A percentile compares a stretch with the other conserved stretches of the same genome.
Conservation (phyloP, 495 filamentous ascomycete genomes). For the Filosporella fistucella region DNA sequence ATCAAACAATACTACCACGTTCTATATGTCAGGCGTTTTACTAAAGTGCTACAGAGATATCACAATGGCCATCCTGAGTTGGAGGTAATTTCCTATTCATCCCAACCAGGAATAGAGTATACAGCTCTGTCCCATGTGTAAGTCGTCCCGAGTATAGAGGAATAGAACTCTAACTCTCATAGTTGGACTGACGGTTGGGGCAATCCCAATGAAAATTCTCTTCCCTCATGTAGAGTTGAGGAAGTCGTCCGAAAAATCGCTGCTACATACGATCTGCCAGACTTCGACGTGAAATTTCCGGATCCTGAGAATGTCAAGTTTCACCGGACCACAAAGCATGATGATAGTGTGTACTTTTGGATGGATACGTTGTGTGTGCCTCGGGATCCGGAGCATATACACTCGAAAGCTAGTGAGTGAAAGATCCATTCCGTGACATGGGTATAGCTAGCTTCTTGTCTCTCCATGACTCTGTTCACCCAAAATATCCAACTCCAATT, state of each 20-base stretch:
- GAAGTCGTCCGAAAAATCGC: slow-evolving; percentile 11
- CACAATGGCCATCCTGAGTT: neutral
- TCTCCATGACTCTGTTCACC: too few relatives aligned
- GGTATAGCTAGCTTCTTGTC: too few relatives aligned
- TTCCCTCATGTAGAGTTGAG: slow-evolving; percentile 18
- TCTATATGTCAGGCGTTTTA: too few relatives aligned
- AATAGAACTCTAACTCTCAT: too few relatives aligned
- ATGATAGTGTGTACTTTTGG: slow-evolving; percentile 23
- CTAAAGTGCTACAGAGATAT: too few relatives aligned
- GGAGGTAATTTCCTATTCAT: neutral
- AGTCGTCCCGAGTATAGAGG: too few relatives aligned
- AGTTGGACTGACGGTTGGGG: slow-evolving; percentile 23
- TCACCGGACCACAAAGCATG: slow-evolving; percentile 10
- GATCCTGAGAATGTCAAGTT: slow-evolving; percentile 1
- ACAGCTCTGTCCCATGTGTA: slow-evolving; percentile 26
- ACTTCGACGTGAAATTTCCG: slow-evolving; percentile 2
- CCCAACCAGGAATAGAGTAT: slow-evolving; percentile 1
- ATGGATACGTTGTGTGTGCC: slow-evolving; percentile 34
- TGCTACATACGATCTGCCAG: slow-evolving; percentile 6
- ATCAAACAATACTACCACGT: too few relatives aligned
- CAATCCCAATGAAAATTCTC: slow-evolving; percentile 21
- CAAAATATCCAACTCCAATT: too few relatives aligned
- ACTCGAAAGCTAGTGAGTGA: slow-evolving; percentile 6
- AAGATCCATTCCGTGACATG: neutral
- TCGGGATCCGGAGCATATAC: slow-evolving; percentile 9